Conservation (phyloP, 2,329 filamentous ascomycete genomes). For the Fusarium odoratissimum region DNA sequence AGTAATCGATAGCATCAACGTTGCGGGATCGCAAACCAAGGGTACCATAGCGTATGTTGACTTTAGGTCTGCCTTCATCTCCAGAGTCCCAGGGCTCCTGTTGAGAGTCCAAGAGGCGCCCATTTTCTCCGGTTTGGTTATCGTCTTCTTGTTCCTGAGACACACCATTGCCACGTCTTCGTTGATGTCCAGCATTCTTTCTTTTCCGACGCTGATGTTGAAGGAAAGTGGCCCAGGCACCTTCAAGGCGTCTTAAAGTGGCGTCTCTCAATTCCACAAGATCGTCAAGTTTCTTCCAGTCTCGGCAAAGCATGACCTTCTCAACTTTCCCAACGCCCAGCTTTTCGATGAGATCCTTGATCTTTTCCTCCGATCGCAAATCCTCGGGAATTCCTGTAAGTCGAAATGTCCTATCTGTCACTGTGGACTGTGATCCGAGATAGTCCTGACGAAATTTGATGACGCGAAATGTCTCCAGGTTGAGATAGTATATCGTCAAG, state of each 20-base stretch:
- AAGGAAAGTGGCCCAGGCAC: conserved; percentile 80
- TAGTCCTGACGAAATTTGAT: conserved; percentile 91
- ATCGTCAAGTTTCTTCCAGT: conserved; percentile 86
- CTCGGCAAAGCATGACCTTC: conserved; percentile 83
- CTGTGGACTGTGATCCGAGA: conserved; percentile 91
- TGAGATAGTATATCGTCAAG: conserved; percentile 84
- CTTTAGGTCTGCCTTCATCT: conserved; percentile 70
- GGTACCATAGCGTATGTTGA: conserved; percentile 82
- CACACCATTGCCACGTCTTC: conserved; percentile 24
- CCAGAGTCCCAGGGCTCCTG: conserved; percentile 44
- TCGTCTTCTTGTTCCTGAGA: conserved; percentile 50
- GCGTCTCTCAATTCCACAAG: conserved; percentile 75
- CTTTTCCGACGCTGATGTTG: conserved; percentile 41
- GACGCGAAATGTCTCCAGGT: conserved; percentile 84
- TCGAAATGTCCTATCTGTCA: conserved; percentile 93
- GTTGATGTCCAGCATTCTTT: conserved; percentile 3
- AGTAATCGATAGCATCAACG: conserved; percentile 94
- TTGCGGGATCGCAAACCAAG: conserved; percentile 77
- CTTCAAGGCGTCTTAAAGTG: conserved; percentile 79
- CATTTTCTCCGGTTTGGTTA: conserved; percentile 65
- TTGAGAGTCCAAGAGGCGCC: conserved; percentile 67
- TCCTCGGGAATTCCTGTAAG: conserved; percentile 87
- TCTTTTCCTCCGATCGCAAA: conserved; percentile 81
- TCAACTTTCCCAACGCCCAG: conserved; percentile 92
- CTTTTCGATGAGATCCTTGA: conserved; percentile 88